Evolutionary conservation across 306 rosid species (phyloP), one percentile per base, ranked within the genome.

Genomic region (Vachellia pachyceras): DNA sequence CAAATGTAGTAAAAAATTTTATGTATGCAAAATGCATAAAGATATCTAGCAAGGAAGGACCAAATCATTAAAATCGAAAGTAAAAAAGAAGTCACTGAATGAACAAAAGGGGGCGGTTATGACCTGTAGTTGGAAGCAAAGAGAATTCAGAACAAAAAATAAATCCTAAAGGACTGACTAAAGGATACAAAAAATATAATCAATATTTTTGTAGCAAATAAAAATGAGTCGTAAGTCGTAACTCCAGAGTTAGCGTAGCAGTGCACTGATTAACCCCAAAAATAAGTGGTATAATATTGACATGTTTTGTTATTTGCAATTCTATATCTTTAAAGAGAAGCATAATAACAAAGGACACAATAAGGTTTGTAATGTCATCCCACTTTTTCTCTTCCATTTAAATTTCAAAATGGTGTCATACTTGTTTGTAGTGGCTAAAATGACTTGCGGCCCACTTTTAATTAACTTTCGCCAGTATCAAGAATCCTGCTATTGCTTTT

Each of bases 1-100:
- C 6, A 52, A 70, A 67, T 35, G 68, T 12, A 23, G 67, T 77
- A 72, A 33, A 80, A 66, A 14, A 58, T 74, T 75, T 73, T 7
- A 60, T 50, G 73, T 35, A 20, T 1, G 64, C 22, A 55, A 78
- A 29, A 55, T 60, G n/a, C 55, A 75, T 0, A 54, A 37, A 46
- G 49, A 74, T 23, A 40, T 74, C 10, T 6, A 20, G 20, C 13
- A 13, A 79, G 47, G 60, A 57, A 69, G 45, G 49, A 47, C 69
- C 42, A 69, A 23, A 18, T 60, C 52, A 66, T 47, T 13, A 69
- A n/a, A 55, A 69, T 17, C 40, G 58, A 67, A 39, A 18, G 47
- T 67, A 10, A 54, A 33, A 78, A 69, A n/a, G n/a, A n/a, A 39
- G 22, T 41, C 36, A 69, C 40, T 78, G 54, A 20, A 78, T 37